Conservation (phyloP, 2,329 filamentous ascomycete species). For the Aspergillus phoenicis region DNA sequence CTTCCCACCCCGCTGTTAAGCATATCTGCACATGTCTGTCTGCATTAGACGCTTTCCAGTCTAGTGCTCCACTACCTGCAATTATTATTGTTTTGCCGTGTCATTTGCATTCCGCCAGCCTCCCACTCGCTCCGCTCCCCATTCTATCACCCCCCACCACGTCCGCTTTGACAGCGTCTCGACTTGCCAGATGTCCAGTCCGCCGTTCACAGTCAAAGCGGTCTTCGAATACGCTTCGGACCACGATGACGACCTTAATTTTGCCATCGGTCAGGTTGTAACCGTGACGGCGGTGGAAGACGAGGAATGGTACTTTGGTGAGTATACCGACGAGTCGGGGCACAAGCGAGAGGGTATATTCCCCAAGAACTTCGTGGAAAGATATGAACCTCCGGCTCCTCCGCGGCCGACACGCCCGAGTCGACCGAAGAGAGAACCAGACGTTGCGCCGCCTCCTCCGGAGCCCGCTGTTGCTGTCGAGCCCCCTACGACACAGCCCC, state of each 20-base stretch:
- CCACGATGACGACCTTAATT: constrained; percentile 94
- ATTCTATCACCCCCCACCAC: constrained; percentile 5
- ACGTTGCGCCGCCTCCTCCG: constrained; percentile 37
- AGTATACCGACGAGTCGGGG: constrained; percentile 78
- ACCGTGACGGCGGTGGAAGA: constrained; percentile 92
- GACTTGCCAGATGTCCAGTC: constrained; percentile 63
- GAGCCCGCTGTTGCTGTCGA: constrained; percentile 36
- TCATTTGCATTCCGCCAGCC: constrained; percentile 9
- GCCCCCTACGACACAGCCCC: constrained; percentile 30
- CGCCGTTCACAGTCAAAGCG: constrained; percentile 90
- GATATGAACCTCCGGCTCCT: constrained; percentile 87
- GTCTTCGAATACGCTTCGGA: constrained; percentile 90
- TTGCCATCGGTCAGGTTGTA: constrained; percentile 82
- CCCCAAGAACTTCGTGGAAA: constrained; percentile 95
- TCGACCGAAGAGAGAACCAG: constrained; percentile 67
- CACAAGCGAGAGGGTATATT: constrained; percentile 82
- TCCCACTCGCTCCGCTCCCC: constrained; percentile 13
- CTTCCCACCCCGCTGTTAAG: constrained; percentile 12
- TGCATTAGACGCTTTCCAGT: constrained; percentile 25
- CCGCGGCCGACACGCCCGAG: constrained; percentile 74
- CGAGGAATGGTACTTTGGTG: constrained; percentile 88
- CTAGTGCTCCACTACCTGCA: constrained; percentile 21
- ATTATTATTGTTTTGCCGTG: constrained; percentile 22
- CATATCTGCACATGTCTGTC: constrained; percentile 20
- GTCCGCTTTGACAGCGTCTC: constrained; percentile 27